Base-by-base conservation (phyloP, 2,329 filamentous ascomycete species). In the Thielaviopsis musarum region DNA sequence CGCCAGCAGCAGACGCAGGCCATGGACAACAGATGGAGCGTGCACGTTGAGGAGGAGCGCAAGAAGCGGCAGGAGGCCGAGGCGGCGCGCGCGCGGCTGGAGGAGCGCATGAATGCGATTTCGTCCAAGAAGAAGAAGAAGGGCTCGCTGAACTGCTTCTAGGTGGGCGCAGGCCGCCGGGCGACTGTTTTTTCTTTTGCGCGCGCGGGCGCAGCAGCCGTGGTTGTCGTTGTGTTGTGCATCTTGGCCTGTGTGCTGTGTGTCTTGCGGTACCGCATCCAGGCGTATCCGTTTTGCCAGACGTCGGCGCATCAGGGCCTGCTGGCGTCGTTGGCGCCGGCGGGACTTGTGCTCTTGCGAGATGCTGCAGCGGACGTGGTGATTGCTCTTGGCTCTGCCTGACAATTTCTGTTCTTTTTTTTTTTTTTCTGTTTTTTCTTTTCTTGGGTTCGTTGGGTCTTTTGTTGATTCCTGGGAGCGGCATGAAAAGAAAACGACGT, bases 91-190 rank as follows among this genome's bases (percentile, higher is more conserved):
- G 87, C 86, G 48, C 88, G 95, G 67, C 80, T 98, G 26, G 91
- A 98, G 73, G 89, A 95, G 75, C 82, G 91, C 60, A 98, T 98
- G 84, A 90, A 91, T 67, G 85, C 87, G 61, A 85, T 93, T 70
- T 91, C 85, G 73, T 82, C 80, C 75, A 93, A 94, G 77, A 95
- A 91, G 80, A 91, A 94, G 81, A 91, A 90, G 78, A 95, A 95
- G 80, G 83, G 86, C 67, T 91, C 87, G 65, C 79, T 98, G 72
- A 97, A 96, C 76, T 98, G 93, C 80, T 98, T 98, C 77, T 96
- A 89, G 72, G 62, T 59, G 66, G 66, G 57, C 63, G 63, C 64
- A 64, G 65, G 56, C 38, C 57, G 49, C 30, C 41, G 30, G 49
- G 48, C 57, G 55, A 52, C 54, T 52, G 57, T 26, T 55, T 57